Percentiles rank a stretch among this genome's conserved stretches.
Conservation (phyloP, 345 rosid genomes). For the Camelina sativa region DNA sequence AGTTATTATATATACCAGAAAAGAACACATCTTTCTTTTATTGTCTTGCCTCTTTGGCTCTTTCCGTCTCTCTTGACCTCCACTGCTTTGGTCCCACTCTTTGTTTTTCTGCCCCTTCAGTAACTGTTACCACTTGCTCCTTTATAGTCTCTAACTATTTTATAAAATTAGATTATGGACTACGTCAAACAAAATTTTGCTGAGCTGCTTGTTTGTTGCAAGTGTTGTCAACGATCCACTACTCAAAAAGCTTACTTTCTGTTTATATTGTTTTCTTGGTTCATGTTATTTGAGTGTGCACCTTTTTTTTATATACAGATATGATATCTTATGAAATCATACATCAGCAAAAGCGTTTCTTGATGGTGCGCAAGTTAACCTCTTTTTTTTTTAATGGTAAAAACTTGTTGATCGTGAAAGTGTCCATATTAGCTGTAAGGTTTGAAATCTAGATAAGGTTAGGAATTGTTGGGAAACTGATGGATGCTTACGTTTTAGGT, state of each 20-base stretch:
- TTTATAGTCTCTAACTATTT: slow-evolving; percentile 10
- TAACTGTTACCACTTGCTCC: slow-evolving; percentile 32
- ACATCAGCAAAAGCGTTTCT: slow-evolving; percentile 38
- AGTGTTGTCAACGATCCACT: slow-evolving; percentile 46
- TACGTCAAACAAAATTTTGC: slow-evolving; percentile 26
- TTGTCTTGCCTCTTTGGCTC: slow-evolving; percentile 43
- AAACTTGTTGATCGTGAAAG: slow-evolving; percentile 27
- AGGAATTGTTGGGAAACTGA: slow-evolving; percentile 4
- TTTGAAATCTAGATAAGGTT: slow-evolving; percentile 25
- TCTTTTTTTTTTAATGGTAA: slow-evolving; percentile 1
- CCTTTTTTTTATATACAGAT: background rate
- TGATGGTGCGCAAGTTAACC: slow-evolving; percentile 29
- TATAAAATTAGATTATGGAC: slow-evolving; percentile 31
- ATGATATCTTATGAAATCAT: slow-evolving; percentile 39
- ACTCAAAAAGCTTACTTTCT: slow-evolving; percentile 30
- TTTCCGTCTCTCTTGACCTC: slow-evolving; percentile 43
- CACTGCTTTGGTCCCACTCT: slow-evolving; percentile 45
- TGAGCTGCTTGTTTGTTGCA: slow-evolving; percentile 30
- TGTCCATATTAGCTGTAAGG: slow-evolving; percentile 16
- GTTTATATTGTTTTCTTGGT: slow-evolving; percentile 43
- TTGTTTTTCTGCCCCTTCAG: slow-evolving; percentile 38
- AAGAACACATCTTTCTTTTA: slow-evolving; percentile 31
- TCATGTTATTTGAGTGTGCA: slow-evolving; percentile 39
- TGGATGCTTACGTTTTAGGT: slow-evolving; percentile 8
- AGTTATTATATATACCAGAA: slow-evolving; percentile 39